A percentile compares a stretch with the other conserved stretches of the same genome.
phyloP scores from a whole-genome alignment of 2,329 filamentous ascomycete genomes.

The Cercospora sp. region DNA sequence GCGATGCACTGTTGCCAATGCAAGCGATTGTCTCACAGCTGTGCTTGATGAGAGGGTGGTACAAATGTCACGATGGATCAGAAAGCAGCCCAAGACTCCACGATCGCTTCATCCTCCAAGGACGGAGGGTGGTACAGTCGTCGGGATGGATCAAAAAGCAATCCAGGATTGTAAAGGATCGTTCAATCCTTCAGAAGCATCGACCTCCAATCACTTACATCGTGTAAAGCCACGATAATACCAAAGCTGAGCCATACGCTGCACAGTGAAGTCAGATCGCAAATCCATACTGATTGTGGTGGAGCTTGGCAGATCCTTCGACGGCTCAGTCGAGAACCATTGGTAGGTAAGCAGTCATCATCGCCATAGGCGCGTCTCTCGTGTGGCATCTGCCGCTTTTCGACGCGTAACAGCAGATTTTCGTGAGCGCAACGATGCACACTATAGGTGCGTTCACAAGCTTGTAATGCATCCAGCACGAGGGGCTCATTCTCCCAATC shows the following conservation, averaged over 20 bases:
- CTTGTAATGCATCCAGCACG: background rate
- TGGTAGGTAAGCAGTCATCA: background rate
- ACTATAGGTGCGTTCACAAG: background rate
- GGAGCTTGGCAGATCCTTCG: background rate
- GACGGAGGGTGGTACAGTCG: background rate
- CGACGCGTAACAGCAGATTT: background rate
- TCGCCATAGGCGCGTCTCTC: background rate
- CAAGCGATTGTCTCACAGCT: background rate
- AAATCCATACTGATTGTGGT: background rate
- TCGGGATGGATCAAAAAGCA: background rate
- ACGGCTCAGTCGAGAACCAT: slow-evolving; percentile 6
- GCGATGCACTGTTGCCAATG: background rate
- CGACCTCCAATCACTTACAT: background rate
- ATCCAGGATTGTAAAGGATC: background rate
- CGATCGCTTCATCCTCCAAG: background rate
- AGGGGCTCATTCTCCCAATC: too few species aligned
- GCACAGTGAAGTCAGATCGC: background rate
- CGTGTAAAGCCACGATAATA: background rate
- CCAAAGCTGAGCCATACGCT: background rate
- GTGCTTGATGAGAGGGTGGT: background rate
- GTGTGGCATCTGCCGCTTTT: background rate
- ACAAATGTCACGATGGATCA: background rate
- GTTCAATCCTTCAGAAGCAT: background rate
- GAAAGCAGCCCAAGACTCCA: background rate
- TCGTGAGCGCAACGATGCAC: background rate